A percentile compares a stretch with the other conserved stretches of the same genome.
Evolutionary conservation across 2,329 filamentous ascomycete genomes (phyloP).

Genomic region (Fusarium succisae): DNA sequence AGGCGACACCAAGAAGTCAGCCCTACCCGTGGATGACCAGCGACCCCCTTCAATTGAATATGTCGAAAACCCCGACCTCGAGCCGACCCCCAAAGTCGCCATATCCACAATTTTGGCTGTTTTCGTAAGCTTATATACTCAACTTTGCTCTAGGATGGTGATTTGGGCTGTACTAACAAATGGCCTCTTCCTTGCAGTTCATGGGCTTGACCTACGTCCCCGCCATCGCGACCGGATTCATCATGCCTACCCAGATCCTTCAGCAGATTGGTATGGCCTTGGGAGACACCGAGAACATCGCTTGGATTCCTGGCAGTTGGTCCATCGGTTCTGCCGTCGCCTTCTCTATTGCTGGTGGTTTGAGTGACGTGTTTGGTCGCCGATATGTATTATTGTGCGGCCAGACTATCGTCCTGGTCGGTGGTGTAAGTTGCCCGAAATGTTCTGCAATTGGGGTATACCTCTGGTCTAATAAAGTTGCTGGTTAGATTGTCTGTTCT

Average conservation of each 20-base stretch:
- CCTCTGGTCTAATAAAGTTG: not conserved
- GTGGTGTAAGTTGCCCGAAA: not conserved
- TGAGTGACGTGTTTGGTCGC: constrained; percentile 10
- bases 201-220: constrained; percentile 12
- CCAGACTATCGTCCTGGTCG: not conserved
- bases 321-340: constrained; percentile 6
- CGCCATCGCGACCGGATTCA: constrained; percentile 5
- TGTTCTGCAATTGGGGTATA: no score
- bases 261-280: constrained; percentile 7
- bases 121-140: not conserved
- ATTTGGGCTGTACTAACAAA: not conserved
- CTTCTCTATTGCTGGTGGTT: constrained; percentile 1
- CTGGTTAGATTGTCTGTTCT: not conserved
- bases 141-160: accelerated
- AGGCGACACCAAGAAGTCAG: not conserved
- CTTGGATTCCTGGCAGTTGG: constrained; percentile 16
- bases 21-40: not conserved
- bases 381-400: constrained; percentile 3
- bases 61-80: not conserved
- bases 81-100: not conserved
- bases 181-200: not conserved
- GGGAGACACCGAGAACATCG: not conserved
- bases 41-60: not conserved
- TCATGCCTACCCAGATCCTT: constrained; percentile 12
- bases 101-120: constrained; percentile 7